A percentile compares a stretch with the other conserved stretches of the same genome.
These are phyloP conservation scores for Nannochloropsis salina DNA, from an alignment of 108 stramenopile species.

Conservation along the genomic window DNA sequence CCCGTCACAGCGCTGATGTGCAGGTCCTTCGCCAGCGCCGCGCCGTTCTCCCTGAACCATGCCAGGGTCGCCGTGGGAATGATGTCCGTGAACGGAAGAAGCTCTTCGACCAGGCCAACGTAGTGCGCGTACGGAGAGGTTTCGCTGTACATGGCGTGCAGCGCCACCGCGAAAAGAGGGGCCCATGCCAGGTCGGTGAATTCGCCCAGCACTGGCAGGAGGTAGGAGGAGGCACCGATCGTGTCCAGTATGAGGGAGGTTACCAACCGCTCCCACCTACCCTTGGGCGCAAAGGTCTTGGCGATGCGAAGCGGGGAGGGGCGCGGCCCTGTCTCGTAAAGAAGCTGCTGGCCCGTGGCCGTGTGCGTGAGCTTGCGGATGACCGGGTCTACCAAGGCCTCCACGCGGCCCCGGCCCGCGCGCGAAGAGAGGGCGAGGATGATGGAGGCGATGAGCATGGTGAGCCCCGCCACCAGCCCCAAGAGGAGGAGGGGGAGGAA, in stretches of 20 bases:
- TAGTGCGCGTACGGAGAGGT: constrained; percentile 52
- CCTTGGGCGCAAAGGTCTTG: constrained; percentile 58
- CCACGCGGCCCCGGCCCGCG: not conserved
- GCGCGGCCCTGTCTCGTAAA: constrained; percentile 72
- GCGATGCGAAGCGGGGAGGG: constrained; percentile 64
- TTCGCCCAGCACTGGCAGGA: constrained; percentile 78
- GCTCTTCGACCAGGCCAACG: constrained; percentile 60
- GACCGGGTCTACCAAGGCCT: not conserved
- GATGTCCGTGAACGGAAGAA: constrained; percentile 85
- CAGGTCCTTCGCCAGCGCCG: constrained; percentile 29
- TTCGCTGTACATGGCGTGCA: constrained; percentile 78
- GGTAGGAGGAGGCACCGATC: constrained; percentile 69
- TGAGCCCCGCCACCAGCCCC: not conserved
- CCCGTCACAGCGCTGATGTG: not conserved
- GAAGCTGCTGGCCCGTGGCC: constrained; percentile 57
- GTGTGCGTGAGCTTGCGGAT: constrained; percentile 3
- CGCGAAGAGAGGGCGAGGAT: not conserved
- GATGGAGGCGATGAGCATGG: not conserved
- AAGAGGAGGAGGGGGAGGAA: constrained; percentile 3
- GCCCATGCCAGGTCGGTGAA: constrained; percentile 79
- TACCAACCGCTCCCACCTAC: constrained; percentile 62
- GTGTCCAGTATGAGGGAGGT: constrained; percentile 65
- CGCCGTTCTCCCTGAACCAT: constrained; percentile 69
- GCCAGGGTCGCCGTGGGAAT: constrained; percentile 79
- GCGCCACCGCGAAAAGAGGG: constrained; percentile 67